Evolutionary conservation across 1,139 yeast genomes (phyloP), one percentile per base, ranked within the genome.

Genomic region (Hyphopichia fennica): DNA sequence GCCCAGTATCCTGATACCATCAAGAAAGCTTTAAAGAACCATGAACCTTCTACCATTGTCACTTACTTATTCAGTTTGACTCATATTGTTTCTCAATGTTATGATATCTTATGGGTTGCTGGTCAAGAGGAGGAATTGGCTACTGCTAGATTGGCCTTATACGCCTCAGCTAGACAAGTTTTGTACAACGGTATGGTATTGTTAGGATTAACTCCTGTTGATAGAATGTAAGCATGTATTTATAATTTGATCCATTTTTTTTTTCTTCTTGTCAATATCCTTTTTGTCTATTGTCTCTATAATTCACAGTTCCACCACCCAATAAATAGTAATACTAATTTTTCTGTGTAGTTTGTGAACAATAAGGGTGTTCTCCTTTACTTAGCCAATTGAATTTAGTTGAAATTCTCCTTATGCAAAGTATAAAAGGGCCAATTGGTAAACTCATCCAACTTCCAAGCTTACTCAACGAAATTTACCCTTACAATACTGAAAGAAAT

Each of bases 71-170:
- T 95, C 81, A 86, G 79, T 67, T 78, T 93, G 58, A 82, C 98
- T 17, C 99, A 95, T 63, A 85, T 84, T 66, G 96, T 95, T 35
- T 91, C 98, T 13, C 88, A 95, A 31, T 88, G 97, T 69, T 93
- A 93, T 69, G 96, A 91, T 62, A 84, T 88, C 43, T 77, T 95
- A 65, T 90, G 99, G 96, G 99, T 95, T 52, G 89, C 96, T 51
- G 98, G 98, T 49, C 99, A 95, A 72, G 88, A 86, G 54, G 81
- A 81, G 60, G 90, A 87, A 42, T 74, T 93, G 60, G 95, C 98
- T 42, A 67, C 79, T 45, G 97, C 99, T 34, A 87, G 99, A 72
- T 75, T 93, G 68, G 97, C 98, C 4, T 79, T 95, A 56, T 95
- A 91, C 67, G 77, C 86, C 48, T 77, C 96, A 51, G 96, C 97